Base-by-base conservation (phyloP, 2,329 filamentous ascomycete genomes). In the Cryphonectria naterciae region DNA sequence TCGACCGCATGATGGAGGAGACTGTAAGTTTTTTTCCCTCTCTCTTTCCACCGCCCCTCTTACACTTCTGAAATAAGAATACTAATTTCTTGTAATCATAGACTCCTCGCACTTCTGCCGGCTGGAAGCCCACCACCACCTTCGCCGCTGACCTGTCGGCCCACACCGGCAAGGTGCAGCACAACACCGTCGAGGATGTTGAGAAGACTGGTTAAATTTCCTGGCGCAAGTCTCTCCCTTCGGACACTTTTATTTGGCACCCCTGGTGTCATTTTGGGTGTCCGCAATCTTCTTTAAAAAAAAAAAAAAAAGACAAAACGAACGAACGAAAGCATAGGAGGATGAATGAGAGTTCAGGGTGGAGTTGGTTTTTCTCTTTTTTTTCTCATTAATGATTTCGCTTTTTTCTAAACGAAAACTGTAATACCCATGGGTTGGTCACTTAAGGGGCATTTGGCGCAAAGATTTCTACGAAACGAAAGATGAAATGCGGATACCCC, bases 1-100 rank as follows among this genome's bases (percentile, higher is more conserved):
- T 94, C 77, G 92, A 94, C 84, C 90, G 89, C 86, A 95, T 97
- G 93, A 89, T 96, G 86, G 93, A 95, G 85, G 93, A 97, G 88
- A 90, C 88, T 54, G 54, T 58, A 58, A 28, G 54, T 32, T 13
- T 3, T 49, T 17, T 32, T 32, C 4, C 2, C 32, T 32, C 2
- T 32, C 32, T 32, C 32, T 32, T 4, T 32, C 32, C 41, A 43
- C 39, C 22, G 13, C 22, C 49, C 10, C 22, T 7, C n/a, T 25
- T 25, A 25, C 22, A 1, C 15, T 25, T 54, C 49, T 54, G 2
- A 7, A 8, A 7, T 17, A 4, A 28, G 15, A 28, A 28, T 56
- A 25, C 52, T 56, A 28, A 56, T 17, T 19, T 22, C 4, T 17
- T 17, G 1, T 17, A 10, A 15, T 32, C 6, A 58, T 15, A 58